Evolutionary conservation across 2,329 filamentous ascomycete genomes (phyloP).

Genomic region (Stachybotrys chlorohalonatus): DNA sequence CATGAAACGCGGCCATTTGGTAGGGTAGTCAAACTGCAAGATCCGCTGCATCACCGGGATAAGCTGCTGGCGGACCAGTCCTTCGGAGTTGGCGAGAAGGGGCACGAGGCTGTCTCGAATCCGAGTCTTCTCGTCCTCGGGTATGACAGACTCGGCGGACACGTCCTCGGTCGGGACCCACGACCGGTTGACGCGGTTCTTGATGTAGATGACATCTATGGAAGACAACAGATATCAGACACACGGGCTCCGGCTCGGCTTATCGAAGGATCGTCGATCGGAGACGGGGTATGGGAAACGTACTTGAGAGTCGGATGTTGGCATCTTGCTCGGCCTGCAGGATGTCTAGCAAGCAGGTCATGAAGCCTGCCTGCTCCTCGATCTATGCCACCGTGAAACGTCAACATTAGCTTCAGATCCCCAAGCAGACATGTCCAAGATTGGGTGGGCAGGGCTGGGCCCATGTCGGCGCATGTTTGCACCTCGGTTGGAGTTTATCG

Average conservation of each 20-base stretch:
- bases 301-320: slow-evolving; percentile 82
- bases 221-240: slow-evolving; percentile 5
- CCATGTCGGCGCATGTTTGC: too few relatives aligned
- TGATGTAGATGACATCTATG: slow-evolving; percentile 89
- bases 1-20: slow-evolving; percentile 90
- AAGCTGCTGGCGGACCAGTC: slow-evolving; percentile 82
- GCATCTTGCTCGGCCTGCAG: slow-evolving; percentile 80
- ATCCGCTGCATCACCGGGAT: slow-evolving; percentile 94
- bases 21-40: slow-evolving; percentile 89
- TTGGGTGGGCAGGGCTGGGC: too few relatives aligned
- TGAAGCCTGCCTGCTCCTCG: slow-evolving; percentile 83
- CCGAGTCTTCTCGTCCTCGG: slow-evolving; percentile 79
- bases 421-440: background rate
- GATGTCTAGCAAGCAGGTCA: slow-evolving; percentile 83
- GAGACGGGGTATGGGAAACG: slow-evolving; percentile 24
- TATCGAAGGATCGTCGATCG: background rate
- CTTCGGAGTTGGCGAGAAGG: slow-evolving; percentile 70
- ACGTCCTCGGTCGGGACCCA: slow-evolving; percentile 76
- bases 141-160: slow-evolving; percentile 63
- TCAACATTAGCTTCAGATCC: background rate
- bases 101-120: slow-evolving; percentile 86
- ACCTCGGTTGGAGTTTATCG: too few relatives aligned
- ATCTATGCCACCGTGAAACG: slow-evolving; percentile 46
- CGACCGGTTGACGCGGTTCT: slow-evolving; percentile 90
- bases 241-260: background rate